Percentiles rank a stretch among this genome's conserved stretches.
These are phyloP conservation scores for Barnettozyma vustinii DNA, from an alignment of 805 yeast species.

Conservation along the genomic window DNA sequence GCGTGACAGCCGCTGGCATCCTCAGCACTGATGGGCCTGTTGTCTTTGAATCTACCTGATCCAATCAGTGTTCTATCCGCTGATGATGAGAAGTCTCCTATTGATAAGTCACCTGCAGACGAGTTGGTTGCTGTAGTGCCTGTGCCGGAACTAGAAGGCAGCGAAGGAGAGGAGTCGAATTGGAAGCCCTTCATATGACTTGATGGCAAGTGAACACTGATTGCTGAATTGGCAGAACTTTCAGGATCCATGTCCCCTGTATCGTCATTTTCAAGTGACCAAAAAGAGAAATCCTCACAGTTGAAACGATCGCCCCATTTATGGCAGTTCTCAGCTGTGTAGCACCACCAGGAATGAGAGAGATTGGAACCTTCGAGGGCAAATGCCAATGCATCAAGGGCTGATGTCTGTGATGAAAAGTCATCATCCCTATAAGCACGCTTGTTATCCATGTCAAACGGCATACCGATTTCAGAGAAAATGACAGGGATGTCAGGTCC, in stretches of 20 bases:
- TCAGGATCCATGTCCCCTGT: background rate
- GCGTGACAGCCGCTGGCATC: constrained; percentile 22
- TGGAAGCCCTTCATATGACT: background rate
- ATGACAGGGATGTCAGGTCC: constrained; percentile 67
- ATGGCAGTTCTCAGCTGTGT: constrained; percentile 67
- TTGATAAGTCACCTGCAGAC: background rate
- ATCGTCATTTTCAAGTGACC: constrained; percentile 57
- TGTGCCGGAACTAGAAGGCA: background rate
- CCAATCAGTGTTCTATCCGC: background rate
- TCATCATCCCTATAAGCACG: constrained; percentile 61
- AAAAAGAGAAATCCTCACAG: constrained; percentile 87
- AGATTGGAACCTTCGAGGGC: constrained; percentile 74
- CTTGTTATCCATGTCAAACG: constrained; percentile 88
- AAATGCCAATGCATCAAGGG: constrained; percentile 73
- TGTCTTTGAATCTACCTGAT: background rate
- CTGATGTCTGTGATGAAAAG: constrained; percentile 69
- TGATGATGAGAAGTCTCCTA: background rate
- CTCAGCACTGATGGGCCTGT: background rate
- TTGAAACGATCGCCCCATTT: constrained; percentile 92
- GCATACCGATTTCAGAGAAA: constrained; percentile 96
- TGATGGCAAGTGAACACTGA: background rate
- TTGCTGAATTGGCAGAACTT: background rate
- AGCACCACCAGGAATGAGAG: constrained; percentile 84
- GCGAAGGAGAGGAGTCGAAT: background rate
- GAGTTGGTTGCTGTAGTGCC: background rate